Conservation (phyloP, 441 rosid species). For the Adansonia gregorii region DNA sequence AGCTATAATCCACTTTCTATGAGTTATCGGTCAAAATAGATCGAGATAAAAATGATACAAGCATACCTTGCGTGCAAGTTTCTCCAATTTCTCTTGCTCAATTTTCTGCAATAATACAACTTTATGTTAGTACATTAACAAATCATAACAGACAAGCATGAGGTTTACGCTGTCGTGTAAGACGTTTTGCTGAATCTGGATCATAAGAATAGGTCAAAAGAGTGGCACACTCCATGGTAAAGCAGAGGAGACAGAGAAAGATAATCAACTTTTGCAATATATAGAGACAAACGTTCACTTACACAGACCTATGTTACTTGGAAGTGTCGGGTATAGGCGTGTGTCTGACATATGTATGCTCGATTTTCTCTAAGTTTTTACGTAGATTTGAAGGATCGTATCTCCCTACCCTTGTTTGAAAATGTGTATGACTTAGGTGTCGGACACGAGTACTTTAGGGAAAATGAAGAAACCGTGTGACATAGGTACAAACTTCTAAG, state of each 20-base stretch:
- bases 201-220: neutral
- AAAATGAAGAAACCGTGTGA: no score
- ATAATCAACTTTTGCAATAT: neutral
- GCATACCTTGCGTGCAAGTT: constrained; percentile 81
- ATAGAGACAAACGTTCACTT: neutral
- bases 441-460: no score
- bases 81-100: constrained; percentile 89
- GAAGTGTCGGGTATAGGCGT: no score
- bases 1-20: neutral
- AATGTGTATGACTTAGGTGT: no score
- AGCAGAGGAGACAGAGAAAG: neutral
- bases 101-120: constrained; percentile 60
- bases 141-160: neutral
- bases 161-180: neutral
- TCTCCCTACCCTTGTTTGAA: no score
- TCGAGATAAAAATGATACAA: neutral
- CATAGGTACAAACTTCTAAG: neutral
- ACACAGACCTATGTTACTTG: neutral
- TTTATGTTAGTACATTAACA: constrained; percentile 9
- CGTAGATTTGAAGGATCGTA: no score
- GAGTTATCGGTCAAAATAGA: neutral
- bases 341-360: no score
- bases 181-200: neutral
- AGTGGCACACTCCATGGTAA: neutral
- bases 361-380: no score